These are phyloP conservation scores for Fraxinus excelsior DNA, from an alignment of 257 asterid genomes.

Conservation along the genomic window DNA sequence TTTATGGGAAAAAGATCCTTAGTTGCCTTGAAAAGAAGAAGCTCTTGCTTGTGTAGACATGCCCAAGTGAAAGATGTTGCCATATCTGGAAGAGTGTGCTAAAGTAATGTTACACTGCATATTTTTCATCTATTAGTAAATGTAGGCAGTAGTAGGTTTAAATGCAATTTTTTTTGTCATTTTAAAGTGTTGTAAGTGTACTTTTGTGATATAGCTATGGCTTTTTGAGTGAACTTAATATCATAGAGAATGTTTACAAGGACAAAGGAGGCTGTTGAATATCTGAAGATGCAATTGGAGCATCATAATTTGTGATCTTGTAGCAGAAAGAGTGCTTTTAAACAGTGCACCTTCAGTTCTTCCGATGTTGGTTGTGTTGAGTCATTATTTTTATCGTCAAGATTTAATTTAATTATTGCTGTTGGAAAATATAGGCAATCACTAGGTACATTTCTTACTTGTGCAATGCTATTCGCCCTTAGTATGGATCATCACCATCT, in stretches of 20 bases:
- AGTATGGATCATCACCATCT: too few relatives aligned
- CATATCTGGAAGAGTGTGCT: background rate
- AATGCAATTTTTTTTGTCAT: background rate
- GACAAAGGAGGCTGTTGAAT: constrained; percentile 21
- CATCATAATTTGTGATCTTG: background rate
- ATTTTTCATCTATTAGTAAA: constrained; percentile 3
- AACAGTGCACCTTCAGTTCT: background rate
- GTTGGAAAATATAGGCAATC: too few relatives aligned
- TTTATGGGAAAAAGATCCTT: constrained; percentile 67
- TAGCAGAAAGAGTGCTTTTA: background rate
- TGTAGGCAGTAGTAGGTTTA: background rate
- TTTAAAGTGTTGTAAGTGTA: background rate
- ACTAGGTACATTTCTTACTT: background rate
- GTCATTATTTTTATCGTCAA: too few relatives aligned
- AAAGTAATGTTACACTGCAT: constrained; percentile 11
- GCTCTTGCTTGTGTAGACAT: constrained; percentile 24
- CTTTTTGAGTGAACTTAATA: background rate
- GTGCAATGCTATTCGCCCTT: too few relatives aligned
- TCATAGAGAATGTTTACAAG: constrained; percentile 33
- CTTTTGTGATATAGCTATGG: background rate
- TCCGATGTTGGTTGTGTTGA: background rate
- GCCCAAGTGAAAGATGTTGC: constrained; percentile 19
- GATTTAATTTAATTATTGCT: background rate
- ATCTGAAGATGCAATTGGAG: constrained; percentile 19
- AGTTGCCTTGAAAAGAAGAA: constrained; percentile 46